Evolutionary conservation across 257 asterid species (phyloP).

Genomic region (Linderniella brevidens): DNA sequence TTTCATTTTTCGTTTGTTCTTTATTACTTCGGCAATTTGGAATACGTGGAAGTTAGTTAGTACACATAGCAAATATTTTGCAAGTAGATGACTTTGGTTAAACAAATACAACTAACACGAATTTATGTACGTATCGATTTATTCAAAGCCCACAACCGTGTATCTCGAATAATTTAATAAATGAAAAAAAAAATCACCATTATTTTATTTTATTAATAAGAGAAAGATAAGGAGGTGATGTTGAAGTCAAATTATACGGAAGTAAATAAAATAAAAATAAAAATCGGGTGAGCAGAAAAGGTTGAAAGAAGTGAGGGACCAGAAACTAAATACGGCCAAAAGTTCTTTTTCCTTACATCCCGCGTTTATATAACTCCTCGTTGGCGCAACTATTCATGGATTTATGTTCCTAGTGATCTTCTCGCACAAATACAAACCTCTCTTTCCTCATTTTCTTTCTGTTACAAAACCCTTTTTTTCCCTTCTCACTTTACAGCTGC

Average conservation of each 20-base stretch:
- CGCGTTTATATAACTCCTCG: constrained; percentile 28
- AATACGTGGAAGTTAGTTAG: constrained; percentile 10
- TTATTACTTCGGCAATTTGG: neutral
- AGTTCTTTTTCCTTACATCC: constrained; percentile 14
- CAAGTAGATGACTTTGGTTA: constrained; percentile 46
- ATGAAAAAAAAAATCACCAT: no score
- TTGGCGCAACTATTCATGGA: constrained; percentile 27
- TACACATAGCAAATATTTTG: constrained; percentile 11
- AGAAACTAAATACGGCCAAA: constrained; percentile 11
- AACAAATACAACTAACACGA: constrained; percentile 48
- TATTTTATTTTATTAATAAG: no score
- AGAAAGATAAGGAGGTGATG: constrained; percentile 6
- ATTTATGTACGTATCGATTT: constrained; percentile 6
- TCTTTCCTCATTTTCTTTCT: no score
- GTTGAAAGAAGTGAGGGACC: constrained; percentile 1
- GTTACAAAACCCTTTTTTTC: constrained; percentile 12
- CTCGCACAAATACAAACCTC: no score
- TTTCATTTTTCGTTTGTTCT: constrained; percentile 3
- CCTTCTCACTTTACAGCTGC: no score
- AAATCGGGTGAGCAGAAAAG: constrained; percentile 9
- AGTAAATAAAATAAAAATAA: no score
- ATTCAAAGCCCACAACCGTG: no score
- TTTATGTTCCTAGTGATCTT: constrained; percentile 13
- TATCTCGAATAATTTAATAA: no score
- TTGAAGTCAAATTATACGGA: constrained; percentile 2